A percentile compares a stretch with the other conserved stretches of the same genome.
These are phyloP conservation scores for Debaryomyces coudertii DNA, from an alignment of 1,139 yeast genomes.

Conservation along the genomic window DNA sequence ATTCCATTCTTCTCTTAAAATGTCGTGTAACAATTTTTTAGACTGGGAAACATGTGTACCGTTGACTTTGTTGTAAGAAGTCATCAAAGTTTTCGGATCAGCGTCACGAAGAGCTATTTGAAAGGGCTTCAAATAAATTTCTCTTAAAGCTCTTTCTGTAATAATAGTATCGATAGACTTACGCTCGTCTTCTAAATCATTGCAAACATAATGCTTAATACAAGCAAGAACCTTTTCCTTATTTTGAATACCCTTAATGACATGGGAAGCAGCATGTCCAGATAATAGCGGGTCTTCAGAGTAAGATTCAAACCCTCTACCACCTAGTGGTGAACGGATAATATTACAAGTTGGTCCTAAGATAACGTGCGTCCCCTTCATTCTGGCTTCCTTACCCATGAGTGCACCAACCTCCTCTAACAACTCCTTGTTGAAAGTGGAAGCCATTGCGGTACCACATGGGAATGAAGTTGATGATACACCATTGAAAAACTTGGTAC, in stretches of 20 bases:
- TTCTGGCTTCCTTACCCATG: slow-evolving; percentile 40
- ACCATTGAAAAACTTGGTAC: slow-evolving; percentile 35
- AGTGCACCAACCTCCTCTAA: slow-evolving; percentile 32
- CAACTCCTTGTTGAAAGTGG: slow-evolving; percentile 40
- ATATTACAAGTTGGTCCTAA: slow-evolving; percentile 37
- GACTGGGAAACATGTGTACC: slow-evolving; percentile 57
- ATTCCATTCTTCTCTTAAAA: slow-evolving; percentile 32
- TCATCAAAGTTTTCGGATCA: slow-evolving; percentile 46
- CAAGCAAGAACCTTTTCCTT: slow-evolving; percentile 50
- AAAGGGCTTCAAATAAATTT: slow-evolving; percentile 61
- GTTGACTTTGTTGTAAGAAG: slow-evolving; percentile 59
- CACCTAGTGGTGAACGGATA: slow-evolving; percentile 33
- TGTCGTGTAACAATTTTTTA: slow-evolving; percentile 39
- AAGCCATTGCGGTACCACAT: slow-evolving; percentile 46
- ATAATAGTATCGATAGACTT: slow-evolving; percentile 47
- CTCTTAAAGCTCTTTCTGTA: slow-evolving; percentile 61
- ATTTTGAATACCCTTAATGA: slow-evolving; percentile 32
- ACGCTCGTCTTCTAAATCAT: slow-evolving; percentile 60
- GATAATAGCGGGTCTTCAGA: slow-evolving; percentile 36
- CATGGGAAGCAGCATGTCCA: slow-evolving; percentile 29
- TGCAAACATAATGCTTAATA: slow-evolving; percentile 59
- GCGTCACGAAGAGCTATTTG: slow-evolving; percentile 55
- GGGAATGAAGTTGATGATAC: slow-evolving; percentile 42
- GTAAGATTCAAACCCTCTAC: slow-evolving; percentile 34
- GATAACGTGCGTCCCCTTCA: slow-evolving; percentile 35